Evolutionary conservation across 108 stramenopile genomes (phyloP).

Genomic region (Nitzschia sp.): DNA sequence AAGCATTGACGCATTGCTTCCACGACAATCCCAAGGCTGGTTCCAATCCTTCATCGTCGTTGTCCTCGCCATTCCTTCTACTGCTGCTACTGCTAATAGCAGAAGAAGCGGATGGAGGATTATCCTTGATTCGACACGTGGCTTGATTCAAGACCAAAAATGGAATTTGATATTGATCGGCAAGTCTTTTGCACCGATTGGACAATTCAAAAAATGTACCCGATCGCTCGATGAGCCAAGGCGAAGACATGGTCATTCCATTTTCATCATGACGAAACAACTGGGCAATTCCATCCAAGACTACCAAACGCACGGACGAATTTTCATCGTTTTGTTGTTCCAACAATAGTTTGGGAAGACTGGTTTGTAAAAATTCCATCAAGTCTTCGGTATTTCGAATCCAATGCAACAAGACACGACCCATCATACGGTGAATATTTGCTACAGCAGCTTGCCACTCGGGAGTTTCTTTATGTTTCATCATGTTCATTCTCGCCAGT

Average conservation of each 20-base stretch:
- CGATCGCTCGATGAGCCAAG: slow-evolving; percentile 31
- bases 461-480: background rate
- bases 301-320: slow-evolving; percentile 34
- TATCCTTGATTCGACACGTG: slow-evolving; percentile 23
- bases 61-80: background rate
- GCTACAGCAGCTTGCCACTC: background rate
- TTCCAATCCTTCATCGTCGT: slow-evolving; percentile 1
- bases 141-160: slow-evolving; percentile 73
- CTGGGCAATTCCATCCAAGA: slow-evolving; percentile 68
- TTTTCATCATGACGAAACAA: slow-evolving; percentile 55
- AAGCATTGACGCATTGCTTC: slow-evolving; percentile 68
- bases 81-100: background rate
- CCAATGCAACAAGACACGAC: slow-evolving; percentile 23
- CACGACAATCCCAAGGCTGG: slow-evolving; percentile 76
- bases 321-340: slow-evolving; percentile 14
- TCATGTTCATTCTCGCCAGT: background rate
- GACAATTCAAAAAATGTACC: slow-evolving; percentile 47
- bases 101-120: background rate
- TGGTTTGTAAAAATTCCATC: background rate
- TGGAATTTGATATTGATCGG: slow-evolving; percentile 48
- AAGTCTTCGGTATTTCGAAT: slow-evolving; percentile 38
- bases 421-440: slow-evolving; percentile 8
- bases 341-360: slow-evolving; percentile 17
- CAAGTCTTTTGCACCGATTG: slow-evolving; percentile 43
- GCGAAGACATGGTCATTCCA: background rate